phyloP scores from a whole-genome alignment of 1,139 yeast genomes.

The Diutina pseudorugosa region DNA sequence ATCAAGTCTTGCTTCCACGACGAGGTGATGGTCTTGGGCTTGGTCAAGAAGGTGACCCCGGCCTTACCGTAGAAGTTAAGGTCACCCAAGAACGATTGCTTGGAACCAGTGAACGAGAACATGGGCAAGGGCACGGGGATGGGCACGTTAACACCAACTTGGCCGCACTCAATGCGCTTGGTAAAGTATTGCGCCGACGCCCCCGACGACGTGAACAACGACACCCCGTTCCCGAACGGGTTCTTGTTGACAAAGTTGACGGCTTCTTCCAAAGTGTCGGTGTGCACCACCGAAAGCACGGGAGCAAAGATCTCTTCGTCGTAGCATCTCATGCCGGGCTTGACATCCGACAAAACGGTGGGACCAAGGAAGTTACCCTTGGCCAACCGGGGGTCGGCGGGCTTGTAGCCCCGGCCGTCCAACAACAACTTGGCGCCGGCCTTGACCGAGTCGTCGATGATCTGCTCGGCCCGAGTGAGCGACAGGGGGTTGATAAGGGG shows the following conservation, averaged over 20 bases:
- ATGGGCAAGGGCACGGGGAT: slow-evolving; percentile 79
- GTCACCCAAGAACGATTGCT: slow-evolving; percentile 69
- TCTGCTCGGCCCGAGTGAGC: slow-evolving; percentile 39
- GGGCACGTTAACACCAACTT: slow-evolving; percentile 72
- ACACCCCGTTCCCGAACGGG: slow-evolving; percentile 64
- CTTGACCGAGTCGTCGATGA: slow-evolving; percentile 43
- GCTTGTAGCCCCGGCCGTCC: slow-evolving; percentile 50
- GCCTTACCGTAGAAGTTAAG: slow-evolving; percentile 72
- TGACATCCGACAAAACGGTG: slow-evolving; percentile 50
- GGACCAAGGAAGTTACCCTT: slow-evolving; percentile 72
- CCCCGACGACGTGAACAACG: slow-evolving; percentile 62
- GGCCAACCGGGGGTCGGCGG: slow-evolving; percentile 32
- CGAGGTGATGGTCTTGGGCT: slow-evolving; percentile 64
- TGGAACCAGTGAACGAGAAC: slow-evolving; percentile 74
- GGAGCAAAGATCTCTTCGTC: slow-evolving; percentile 75
- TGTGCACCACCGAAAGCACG: slow-evolving; percentile 52
- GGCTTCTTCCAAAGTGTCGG: slow-evolving; percentile 63
- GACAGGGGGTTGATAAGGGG: slow-evolving; percentile 59
- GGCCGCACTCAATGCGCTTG: slow-evolving; percentile 63
- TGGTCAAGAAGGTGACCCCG: slow-evolving; percentile 61
- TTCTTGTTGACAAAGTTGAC: slow-evolving; percentile 52
- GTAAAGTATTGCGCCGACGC: slow-evolving; percentile 60
- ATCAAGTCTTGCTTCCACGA: slow-evolving; percentile 55
- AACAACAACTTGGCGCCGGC: slow-evolving; percentile 49
- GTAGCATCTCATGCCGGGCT: slow-evolving; percentile 61